phyloP scores from a whole-genome alignment of 1,284 basidiomycete genomes.

The Naganishia albida region DNA sequence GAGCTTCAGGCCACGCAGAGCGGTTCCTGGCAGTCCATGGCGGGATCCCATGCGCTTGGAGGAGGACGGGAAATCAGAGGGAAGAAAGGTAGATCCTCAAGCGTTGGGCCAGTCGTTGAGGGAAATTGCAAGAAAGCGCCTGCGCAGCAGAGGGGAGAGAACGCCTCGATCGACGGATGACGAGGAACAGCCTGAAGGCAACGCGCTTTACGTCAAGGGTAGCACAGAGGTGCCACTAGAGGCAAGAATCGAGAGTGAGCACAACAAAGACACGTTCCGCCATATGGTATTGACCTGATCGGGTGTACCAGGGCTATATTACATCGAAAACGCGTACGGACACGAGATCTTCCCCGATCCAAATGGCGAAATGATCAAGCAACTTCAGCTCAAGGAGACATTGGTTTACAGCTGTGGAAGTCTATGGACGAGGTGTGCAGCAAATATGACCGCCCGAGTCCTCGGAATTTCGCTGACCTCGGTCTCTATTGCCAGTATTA shows the following conservation, averaged over 20 bases:
- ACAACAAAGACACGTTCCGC: no score
- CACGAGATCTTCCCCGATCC: conserved; percentile 82
- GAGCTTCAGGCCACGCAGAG: conserved; percentile 4
- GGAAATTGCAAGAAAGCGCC: conserved; percentile 2
- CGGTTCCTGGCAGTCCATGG: conserved; percentile 23
- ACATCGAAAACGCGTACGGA: conserved; percentile 84
- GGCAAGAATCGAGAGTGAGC: conserved; percentile 68
- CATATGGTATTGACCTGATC: conserved; percentile 8
- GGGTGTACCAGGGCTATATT: conserved; percentile 67
- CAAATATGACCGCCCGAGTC: conserved; percentile 20
- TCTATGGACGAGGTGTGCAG: conserved; percentile 78
- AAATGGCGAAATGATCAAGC: conserved; percentile 74
- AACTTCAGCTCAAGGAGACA: conserved; percentile 66
- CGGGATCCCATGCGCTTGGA: conserved; percentile 12
- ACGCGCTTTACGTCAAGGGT: conserved; percentile 50
- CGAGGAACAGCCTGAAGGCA: conserved; percentile 58
- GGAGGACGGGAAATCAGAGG: conserved; percentile 1
- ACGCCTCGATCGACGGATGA: conserved; percentile 24
- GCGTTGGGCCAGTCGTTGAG: conserved; percentile 11
- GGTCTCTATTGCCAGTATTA: conserved; percentile 62
- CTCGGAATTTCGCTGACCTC: background rate
- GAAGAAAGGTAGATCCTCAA: conserved; percentile 1
- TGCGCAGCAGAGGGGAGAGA: background rate
- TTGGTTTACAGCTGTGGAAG: conserved; percentile 91
- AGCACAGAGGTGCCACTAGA: conserved; percentile 63